Base-by-base conservation (phyloP, 345 rosid genomes). In the Syzygium jambos region DNA sequence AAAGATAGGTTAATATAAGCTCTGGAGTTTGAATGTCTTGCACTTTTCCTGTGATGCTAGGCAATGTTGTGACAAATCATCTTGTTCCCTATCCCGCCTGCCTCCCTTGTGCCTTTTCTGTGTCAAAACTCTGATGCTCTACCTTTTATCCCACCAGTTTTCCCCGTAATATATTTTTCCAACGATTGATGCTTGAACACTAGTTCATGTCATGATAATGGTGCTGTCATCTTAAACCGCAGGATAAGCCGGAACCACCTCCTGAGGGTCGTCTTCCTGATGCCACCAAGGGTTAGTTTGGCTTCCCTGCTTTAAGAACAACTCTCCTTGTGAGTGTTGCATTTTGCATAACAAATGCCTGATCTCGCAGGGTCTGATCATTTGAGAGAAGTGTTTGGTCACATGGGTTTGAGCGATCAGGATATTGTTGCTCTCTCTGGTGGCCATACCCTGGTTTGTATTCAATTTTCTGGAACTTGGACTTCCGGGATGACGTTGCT, bases 231-330 rank as follows among this genome's bases (percentile, higher is more conserved):
- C 27, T 38, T 38, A 46, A 15, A 8, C 85, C 43, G 80, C 95
- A 97, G 99, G 99, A 97, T 95, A 95, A 96, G 93, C 95, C 97
- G 3, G 80, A 85, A 51, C 97, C 99, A 87, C 99, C 99, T 38
- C 98, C 96, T 6, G 99, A 98, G 91, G 99, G 99, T 10, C 99
- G 99, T 88, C 93, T 98, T 38, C 99, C 99, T 63, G 96, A 98
- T 92, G 99, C 99, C 51, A 96, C 94, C 19, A 90, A 94, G 90
- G 99, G 99, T 95, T 49, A 52, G 94, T 90, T 85, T 41, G 51
- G 57, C 51, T 53, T 38, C 23, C 29, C 13, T 57, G 34, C 21
- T 63, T 84, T 34, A 19, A 38, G 82, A 73, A 49, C 49, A 9
- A 34, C 19, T 68, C 27, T 73, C 2, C 27, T 1, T 2, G 82